phyloP scores from a whole-genome alignment of 2,329 filamentous ascomycete species.

The Macrophomina phaseolina region DNA sequence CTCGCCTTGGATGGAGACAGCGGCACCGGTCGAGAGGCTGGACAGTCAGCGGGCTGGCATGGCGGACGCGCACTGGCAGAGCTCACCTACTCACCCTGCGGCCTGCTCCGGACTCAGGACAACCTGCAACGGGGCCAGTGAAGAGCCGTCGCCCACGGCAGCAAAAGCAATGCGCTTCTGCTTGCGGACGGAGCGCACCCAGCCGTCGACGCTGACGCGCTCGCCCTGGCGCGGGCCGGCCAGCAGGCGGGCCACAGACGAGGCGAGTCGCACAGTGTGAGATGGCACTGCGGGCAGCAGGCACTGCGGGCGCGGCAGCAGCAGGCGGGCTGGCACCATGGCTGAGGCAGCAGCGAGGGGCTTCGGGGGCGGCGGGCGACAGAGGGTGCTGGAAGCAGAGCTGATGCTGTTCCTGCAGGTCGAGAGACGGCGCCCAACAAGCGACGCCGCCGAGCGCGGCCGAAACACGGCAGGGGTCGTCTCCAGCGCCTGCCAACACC shows the following conservation, averaged over 20 bases:
- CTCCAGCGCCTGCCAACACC: slow-evolving; percentile 4
- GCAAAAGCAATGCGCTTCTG: slow-evolving; percentile 87
- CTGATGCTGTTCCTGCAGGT: slow-evolving; percentile 3
- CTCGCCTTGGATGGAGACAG: slow-evolving; percentile 75
- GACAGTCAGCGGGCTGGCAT: slow-evolving; percentile 8
- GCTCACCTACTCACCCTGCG: slow-evolving; percentile 65
- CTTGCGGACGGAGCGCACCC: slow-evolving; percentile 81
- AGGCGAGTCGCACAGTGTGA: slow-evolving; percentile 32
- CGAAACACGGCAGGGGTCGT: slow-evolving; percentile 18
- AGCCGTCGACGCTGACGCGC: slow-evolving; percentile 67
- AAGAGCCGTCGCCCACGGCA: slow-evolving; percentile 85
- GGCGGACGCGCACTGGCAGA: background rate
- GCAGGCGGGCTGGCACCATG: slow-evolving; percentile 29
- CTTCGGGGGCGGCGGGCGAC: slow-evolving; percentile 1
- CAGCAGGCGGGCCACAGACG: slow-evolving; percentile 50
- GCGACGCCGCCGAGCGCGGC: slow-evolving; percentile 10
- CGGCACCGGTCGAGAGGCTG: slow-evolving; percentile 81
- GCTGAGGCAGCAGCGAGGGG: slow-evolving; percentile 26
- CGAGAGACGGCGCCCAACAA: background rate
- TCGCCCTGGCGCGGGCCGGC: slow-evolving; percentile 30
- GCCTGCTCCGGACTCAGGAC: slow-evolving; percentile 75
- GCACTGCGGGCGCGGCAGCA: slow-evolving; percentile 34
- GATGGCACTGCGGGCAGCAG: slow-evolving; percentile 33
- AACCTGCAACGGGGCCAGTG: slow-evolving; percentile 77
- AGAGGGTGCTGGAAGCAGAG: slow-evolving; percentile 3